phyloP scores from a whole-genome alignment of 1,139 yeast genomes.

The Zygoascus sp. region DNA sequence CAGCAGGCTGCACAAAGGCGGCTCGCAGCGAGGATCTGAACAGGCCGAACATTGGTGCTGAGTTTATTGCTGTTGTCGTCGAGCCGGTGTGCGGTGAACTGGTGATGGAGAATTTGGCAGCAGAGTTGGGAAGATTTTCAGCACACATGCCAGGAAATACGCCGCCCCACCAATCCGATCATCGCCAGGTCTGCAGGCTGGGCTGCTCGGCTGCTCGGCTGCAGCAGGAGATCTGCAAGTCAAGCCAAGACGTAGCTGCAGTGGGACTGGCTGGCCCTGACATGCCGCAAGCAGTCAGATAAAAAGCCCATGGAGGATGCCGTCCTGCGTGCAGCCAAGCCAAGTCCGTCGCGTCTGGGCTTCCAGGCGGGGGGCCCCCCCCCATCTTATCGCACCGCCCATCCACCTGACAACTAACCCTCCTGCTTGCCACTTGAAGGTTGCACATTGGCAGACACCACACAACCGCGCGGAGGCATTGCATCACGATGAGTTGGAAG shows the following conservation, averaged over 20 bases:
- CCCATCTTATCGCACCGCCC: too few species aligned
- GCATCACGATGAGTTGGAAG: slow-evolving; percentile 71
- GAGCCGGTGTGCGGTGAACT: background rate
- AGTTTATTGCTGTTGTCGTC: too few species aligned
- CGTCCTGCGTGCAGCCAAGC: too few species aligned
- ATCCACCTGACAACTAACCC: background rate
- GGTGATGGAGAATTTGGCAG: background rate
- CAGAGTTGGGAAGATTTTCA: background rate
- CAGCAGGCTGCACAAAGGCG: slow-evolving; percentile 9
- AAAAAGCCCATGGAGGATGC: too few species aligned
- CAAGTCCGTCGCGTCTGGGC: too few species aligned
- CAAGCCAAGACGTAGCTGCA: too few species aligned
- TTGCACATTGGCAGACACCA: background rate
- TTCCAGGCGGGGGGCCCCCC: too few species aligned
- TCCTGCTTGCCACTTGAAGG: background rate
- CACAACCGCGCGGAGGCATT: background rate
- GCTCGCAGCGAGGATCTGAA: slow-evolving; percentile 6
- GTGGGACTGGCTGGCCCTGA: too few species aligned
- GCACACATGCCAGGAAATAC: background rate
- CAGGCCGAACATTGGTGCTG: slow-evolving; percentile 5
- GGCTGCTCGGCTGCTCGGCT: too few species aligned
- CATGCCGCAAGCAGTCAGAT: too few species aligned
- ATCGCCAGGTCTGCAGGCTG: too few species aligned
- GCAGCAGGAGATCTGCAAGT: too few species aligned
- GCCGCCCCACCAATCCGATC: background rate